phyloP scores from a whole-genome alignment of 805 yeast species.

The Myxozyma melibiosi region DNA sequence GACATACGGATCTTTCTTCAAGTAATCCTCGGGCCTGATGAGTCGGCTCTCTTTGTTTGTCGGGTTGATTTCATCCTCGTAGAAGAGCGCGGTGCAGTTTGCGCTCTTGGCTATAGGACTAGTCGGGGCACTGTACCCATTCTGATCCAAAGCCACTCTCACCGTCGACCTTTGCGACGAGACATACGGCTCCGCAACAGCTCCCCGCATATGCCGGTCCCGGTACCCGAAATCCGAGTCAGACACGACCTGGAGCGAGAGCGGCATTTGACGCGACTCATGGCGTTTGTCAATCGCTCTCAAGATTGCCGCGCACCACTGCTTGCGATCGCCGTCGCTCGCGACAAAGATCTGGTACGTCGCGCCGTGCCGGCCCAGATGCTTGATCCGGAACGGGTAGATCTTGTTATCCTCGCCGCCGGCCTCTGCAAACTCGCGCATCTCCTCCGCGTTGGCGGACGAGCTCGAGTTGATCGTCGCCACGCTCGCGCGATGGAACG shows the following conservation, averaged over 20 bases:
- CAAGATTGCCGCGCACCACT: slow-evolving; percentile 59
- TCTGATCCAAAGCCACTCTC: not conserved
- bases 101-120: not conserved
- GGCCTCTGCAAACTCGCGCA: not conserved
- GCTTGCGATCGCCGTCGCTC: slow-evolving; percentile 49
- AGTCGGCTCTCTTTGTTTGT: not conserved
- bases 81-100: slow-evolving; percentile 50
- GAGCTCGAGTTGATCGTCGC: not conserved
- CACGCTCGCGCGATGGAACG: not conserved
- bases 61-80: slow-evolving; percentile 49
- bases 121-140: not conserved
- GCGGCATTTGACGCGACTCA: slow-evolving; percentile 54
- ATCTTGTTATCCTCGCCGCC: slow-evolving; percentile 13
- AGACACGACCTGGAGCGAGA: slow-evolving; percentile 54
- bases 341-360: slow-evolving; percentile 41
- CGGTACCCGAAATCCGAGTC: slow-evolving; percentile 68
- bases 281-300: slow-evolving; percentile 47
- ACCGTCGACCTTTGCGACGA: not conserved
- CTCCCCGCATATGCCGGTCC: not conserved
- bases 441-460: not conserved
- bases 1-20: slow-evolving; percentile 30
- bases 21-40: not conserved
- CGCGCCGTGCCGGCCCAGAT: slow-evolving; percentile 42
- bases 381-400: slow-evolving; percentile 43
- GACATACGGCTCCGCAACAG: not conserved